phyloP scores from a whole-genome alignment of 2,329 filamentous ascomycete species.

The Fusarium tanahbumbuense region DNA sequence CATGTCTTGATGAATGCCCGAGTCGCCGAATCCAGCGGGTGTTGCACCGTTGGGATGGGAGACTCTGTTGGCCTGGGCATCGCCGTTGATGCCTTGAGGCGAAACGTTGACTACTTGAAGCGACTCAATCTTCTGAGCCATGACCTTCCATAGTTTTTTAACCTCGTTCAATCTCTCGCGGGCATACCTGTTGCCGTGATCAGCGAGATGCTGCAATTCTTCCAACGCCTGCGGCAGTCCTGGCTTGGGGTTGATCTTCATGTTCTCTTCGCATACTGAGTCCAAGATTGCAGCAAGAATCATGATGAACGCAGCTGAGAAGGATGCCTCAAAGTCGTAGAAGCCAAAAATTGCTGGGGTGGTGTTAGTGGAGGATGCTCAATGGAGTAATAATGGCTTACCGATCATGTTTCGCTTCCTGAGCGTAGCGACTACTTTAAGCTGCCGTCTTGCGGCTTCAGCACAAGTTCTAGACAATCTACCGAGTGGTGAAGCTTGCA shows the following conservation, averaged over 20 bases:
- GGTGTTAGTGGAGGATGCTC: neutral
- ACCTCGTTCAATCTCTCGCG: conserved; percentile 42
- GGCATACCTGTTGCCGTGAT: conserved; percentile 45
- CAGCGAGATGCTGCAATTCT: conserved; percentile 47
- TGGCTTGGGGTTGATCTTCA: conserved; percentile 43
- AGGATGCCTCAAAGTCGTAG: conserved; percentile 45
- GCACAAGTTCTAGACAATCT: conserved; percentile 46
- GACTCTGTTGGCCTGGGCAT: neutral
- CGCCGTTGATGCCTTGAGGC: conserved; percentile 23
- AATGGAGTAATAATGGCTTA: neutral
- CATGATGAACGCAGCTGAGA: conserved; percentile 47
- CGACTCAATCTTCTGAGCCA: conserved; percentile 44
- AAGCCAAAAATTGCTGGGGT: conserved; percentile 41
- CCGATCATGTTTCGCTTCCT: conserved; percentile 48
- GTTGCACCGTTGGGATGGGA: conserved; percentile 16
- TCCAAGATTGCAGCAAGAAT: conserved; percentile 44
- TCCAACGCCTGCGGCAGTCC: conserved; percentile 45
- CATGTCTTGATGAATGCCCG: conserved; percentile 8
- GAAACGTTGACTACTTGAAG: conserved; percentile 43
- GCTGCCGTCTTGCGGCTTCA: conserved; percentile 45
- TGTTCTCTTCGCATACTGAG: conserved; percentile 42
- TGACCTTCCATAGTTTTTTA: conserved; percentile 42
- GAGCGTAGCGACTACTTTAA: conserved; percentile 47
- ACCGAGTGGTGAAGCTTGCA: conserved; percentile 44
- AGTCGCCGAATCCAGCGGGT: conserved; percentile 3